Conservation (phyloP, 2,329 filamentous ascomycete genomes). For the Pleomassaria siparia region DNA sequence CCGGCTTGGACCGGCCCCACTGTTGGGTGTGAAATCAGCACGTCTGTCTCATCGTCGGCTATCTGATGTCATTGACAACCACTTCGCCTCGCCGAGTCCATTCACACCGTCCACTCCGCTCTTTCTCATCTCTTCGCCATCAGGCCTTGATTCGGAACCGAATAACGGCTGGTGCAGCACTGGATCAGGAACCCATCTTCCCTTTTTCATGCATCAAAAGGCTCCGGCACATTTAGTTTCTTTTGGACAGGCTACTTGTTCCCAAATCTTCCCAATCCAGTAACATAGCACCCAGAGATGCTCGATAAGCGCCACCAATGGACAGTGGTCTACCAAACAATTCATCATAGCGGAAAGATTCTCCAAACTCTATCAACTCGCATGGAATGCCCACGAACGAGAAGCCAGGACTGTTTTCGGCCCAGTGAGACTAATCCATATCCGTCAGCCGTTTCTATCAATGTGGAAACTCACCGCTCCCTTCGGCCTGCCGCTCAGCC, state of each 20-base stretch:
- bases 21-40: not conserved
- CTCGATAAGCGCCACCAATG: not conserved
- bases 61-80: no score
- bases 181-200: not conserved
- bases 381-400: not conserved
- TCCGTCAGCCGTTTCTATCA: not conserved
- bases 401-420: not conserved
- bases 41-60: no score
- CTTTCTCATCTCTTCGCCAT: not conserved
- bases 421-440: not conserved
- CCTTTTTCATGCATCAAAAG: not conserved
- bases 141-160: not conserved
- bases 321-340: not conserved
- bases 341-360: not conserved
- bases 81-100: no score
- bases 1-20: not conserved
- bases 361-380: not conserved
- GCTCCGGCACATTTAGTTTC: not conserved
- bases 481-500: not conserved
- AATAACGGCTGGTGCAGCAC: not conserved
- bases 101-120: not conserved
- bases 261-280: not conserved
- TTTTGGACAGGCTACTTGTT: not conserved
- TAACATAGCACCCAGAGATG: not conserved
- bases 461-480: not conserved